phyloP scores from a whole-genome alignment of 108 stramenopile species.

The Pseudonitzschia multiseries region DNA sequence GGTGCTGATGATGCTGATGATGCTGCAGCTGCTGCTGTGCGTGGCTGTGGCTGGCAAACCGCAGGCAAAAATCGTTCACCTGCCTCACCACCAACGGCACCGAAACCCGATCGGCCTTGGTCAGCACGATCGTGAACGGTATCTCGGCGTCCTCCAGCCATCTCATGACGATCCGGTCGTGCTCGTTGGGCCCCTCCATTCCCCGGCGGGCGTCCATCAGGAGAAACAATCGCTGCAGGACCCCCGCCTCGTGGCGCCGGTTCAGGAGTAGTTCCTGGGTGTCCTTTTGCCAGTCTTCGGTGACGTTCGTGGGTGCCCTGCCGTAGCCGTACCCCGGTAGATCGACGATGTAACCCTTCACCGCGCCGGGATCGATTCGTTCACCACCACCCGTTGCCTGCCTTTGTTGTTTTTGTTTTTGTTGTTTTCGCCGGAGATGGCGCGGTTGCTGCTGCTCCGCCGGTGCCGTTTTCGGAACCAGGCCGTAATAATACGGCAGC shows the following conservation, averaged over 20 bases:
- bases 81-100: slow-evolving; percentile 47
- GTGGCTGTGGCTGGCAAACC: slow-evolving; percentile 49
- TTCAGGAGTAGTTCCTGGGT: slow-evolving; percentile 74
- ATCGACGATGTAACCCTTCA: slow-evolving; percentile 59
- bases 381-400: background rate
- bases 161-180: slow-evolving; percentile 72
- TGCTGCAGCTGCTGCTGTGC: no score
- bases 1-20: background rate
- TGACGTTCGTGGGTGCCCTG: slow-evolving; percentile 56
- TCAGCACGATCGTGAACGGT: slow-evolving; percentile 73
- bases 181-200: slow-evolving; percentile 18
- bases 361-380: background rate
- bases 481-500: slow-evolving; percentile 83
- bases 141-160: slow-evolving; percentile 86
- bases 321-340: slow-evolving; percentile 82
- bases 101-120: slow-evolving; percentile 75
- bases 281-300: slow-evolving; percentile 75
- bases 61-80: slow-evolving; percentile 77
- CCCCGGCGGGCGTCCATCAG: slow-evolving; percentile 76
- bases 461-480: slow-evolving; percentile 38
- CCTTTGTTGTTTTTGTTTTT: background rate
- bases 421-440: background rate
- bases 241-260: slow-evolving; percentile 35
- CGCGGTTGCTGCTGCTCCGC: background rate
- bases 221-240: slow-evolving; percentile 63